Base-by-base conservation (phyloP, 805 yeast species). In the Yamadazyma philogaea region DNA sequence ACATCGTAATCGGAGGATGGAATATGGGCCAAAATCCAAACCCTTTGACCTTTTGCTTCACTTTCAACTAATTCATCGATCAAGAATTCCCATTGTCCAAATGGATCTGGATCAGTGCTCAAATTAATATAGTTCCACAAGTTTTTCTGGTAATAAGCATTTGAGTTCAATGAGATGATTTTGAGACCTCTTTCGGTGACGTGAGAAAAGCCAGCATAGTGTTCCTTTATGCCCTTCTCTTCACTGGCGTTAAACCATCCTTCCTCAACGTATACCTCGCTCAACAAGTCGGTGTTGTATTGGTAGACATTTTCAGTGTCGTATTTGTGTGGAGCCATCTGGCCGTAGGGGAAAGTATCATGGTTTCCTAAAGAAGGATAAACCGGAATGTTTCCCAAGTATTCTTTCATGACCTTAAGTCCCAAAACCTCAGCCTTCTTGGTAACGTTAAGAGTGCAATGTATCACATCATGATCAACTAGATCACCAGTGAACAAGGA, bases 1-100 rank as follows among this genome's bases (percentile, higher is more conserved):
- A 82, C 74, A 50, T 81, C 85, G 24, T 34, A 37, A 47, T 64
- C 71, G n/a, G 75, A 68, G 18, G 74, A 63, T 34, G 90, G 87
- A 42, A 83, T 78, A 57, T 83, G 89, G 16, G 84, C 79, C 51
- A 81, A 69, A 44, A 83, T 70, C 89, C 89, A 83, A n/a, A 80
- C 89, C 53, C 84, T 67, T 59, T 81, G 79, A 38, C 76, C 77
- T 7, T 64, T 66, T 27, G 52, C 44, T 59, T 83, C 89, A 48
- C 82, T 71, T 38, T 72, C 82, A n/a, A 74, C 57, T 39, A 83
- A 66, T 62, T 84, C 88, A 41, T 77, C 72, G 37, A 79, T 72
- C 46, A 83, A 60, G 56, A 81, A 84, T 49, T 74, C 61, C 64
- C 83, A 68, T 50, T 76, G 78, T 2, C 87, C 88, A 54, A 81